Base-by-base conservation (phyloP, 352 stramenopile genomes). In the Pythium grandisporangium region DNA sequence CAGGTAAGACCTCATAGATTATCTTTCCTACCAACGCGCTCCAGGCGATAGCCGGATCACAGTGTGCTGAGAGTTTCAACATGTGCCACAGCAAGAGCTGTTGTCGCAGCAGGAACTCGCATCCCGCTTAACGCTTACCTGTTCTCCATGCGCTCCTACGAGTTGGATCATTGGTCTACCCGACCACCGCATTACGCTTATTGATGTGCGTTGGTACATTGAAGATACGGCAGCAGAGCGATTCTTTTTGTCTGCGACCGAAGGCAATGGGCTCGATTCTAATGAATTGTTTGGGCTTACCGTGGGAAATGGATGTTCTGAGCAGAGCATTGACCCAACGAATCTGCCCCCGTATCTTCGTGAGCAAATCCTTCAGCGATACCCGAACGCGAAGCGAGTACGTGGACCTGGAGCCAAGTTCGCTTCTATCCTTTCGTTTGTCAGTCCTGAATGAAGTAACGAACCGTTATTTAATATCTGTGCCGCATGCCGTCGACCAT, bases 41-140 rank as follows among this genome's bases (percentile, higher is more conserved):
- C n/a, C n/a, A n/a, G n/a, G n/a, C n/a, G n/a, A n/a, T n/a, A n/a
- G n/a, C n/a, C n/a, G n/a, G n/a, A n/a, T n/a, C n/a, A n/a, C n/a
- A 16, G 29, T 20, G 5, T 6, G 13, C 5, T 19, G 19, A 49
- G 42, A 23, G 29, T 38, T 27, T 6, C 7, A 5, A 37, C 24
- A 10, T 32, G 44, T 23, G 16, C 23, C 33, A 6, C 41, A 84
- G 70, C 39, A 86, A 17, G 59, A 63, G 7, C 43, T 42, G 26
- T 55, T 89, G 12, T 66, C 70, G n/a, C 75, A 89, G 41, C 63
- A 71, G 23, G 69, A 89, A 38, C 60, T 83, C 20, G 70, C 75
- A 5, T 83, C 71, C 19, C 63, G 70, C 6, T 48, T 89, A 48
- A 84, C 72, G 8, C 61, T 89, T 19, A 64, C 66, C 36, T 80